Evolutionary conservation across 176 grass and related monocot genomes (phyloP), one percentile per base, ranked within the genome.

Genomic region (Hordeum marinum): DNA sequence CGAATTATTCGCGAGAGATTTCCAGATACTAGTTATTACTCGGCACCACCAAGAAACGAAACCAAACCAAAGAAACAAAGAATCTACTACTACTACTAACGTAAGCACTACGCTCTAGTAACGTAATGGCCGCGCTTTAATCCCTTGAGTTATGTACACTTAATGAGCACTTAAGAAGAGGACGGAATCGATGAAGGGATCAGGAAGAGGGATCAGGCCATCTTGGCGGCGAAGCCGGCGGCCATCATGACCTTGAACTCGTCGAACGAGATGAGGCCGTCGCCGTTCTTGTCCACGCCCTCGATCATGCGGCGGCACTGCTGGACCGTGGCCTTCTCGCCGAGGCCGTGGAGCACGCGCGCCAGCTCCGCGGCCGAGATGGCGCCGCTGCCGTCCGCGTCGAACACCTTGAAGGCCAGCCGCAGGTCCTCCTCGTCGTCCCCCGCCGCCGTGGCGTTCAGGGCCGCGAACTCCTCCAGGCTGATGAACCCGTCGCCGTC

Each of bases 201-300:
- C n/a, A n/a, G n/a, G n/a, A 57, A 14, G 40, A 41, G 0, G 18
- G 52, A 57, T 57, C 52, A 57, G 4, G 66, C 66, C 66, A 69
- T 35, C 35, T 39, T 69, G 66, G 37, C 20, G 18, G 52, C 2
- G 0, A 57, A 57, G 27, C 94, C 92, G 17, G 80, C 77, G 20
- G 90, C 85, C 95, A 98, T 98, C 93, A 98, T 98, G 62, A 91
- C 87, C 83, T 92, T 95, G 85, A 98, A 98, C 82, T 98, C 96
- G 75, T 98, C 96, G 81, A 95, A 98, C 1, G 85, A 89, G 80
- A 98, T 83, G 86, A 98, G 82, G 0, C 93, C 93, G 57, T 94
- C 96, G 36, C 96, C 91, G 40, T 98, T 92, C 82, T 86, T 90
- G 83, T 95, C 93, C 35, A 98, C 90, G 68, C 96, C 91, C 79